Base-by-base conservation (phyloP, 2,329 filamentous ascomycete genomes). In the Curvularia verruculosa region DNA sequence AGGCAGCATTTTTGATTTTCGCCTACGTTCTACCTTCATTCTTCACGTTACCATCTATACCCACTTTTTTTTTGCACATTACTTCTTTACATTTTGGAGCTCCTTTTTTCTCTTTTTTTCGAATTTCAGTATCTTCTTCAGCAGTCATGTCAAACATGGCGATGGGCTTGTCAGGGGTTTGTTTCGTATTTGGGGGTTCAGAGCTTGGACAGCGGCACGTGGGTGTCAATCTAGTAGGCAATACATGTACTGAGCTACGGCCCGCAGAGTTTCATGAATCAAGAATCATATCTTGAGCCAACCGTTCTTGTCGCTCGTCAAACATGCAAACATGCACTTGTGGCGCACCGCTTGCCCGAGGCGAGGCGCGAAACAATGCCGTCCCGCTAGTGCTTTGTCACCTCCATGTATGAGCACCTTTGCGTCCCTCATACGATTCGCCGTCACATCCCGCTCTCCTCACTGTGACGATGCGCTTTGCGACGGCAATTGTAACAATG, bases 181-280 rank as follows among this genome's bases (percentile, higher is more conserved):
- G 70, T 74, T 74, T 73, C 70, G 72, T 50, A 58, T 54, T 60
- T 54, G 54, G 54, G 60, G 43, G 51, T 49, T 52, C 49, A 54
- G 54, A 63, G 62, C 46, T 53, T 50, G 48, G 54, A 49, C 44
- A 24, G 53, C 48, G 53, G 40, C 41, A 56, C 54, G 45, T 56
- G 56, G 61, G 61, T 60, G 65, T 58, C 55, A 56, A 53, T 64
- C 64, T 65, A 61, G 64, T 63, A 63, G 64, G 67, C 58, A 58
- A 63, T 58, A 63, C 65, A 63, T 56, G 61, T 65, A 65, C 62
- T 58, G 50, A 64, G 59, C 63, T 59, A 56, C 58, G 59, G 55
- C 61, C 65, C 56, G 55, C 60, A 65, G 54, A 63, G 63, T 60
- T 60, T 49, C 28, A 61, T 54, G 59, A 71, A 67, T 65, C 54